phyloP scores from a whole-genome alignment of 192 early-diverging fungal genomes.

The Coemansia sp. region DNA sequence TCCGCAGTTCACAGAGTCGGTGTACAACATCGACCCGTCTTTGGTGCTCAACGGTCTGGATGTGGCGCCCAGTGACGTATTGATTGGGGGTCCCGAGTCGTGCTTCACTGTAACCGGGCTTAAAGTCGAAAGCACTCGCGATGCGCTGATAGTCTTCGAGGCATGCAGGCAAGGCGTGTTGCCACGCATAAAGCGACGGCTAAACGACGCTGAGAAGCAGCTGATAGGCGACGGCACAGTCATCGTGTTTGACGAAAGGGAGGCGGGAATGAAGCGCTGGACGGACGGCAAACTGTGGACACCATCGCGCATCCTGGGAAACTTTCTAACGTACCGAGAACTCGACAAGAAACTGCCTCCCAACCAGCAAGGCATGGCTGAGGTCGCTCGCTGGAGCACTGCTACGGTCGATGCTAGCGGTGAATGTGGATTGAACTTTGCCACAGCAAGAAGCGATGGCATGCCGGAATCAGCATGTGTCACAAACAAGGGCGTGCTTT shows the following conservation, averaged over 20 bases:
- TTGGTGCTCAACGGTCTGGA: conserved; percentile 14
- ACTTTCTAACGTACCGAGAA: conserved; percentile 83
- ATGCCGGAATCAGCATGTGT: background rate
- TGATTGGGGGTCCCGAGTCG: conserved; percentile 29
- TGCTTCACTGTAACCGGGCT: conserved; percentile 51
- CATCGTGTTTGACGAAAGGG: conserved; percentile 86
- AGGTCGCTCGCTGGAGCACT: conserved; percentile 16
- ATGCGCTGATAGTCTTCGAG: conserved; percentile 78
- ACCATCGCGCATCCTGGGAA: conserved; percentile 79
- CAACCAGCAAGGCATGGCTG: conserved; percentile 42
- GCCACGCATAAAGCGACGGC: conserved; percentile 68
- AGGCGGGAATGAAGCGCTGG: conserved; percentile 86
- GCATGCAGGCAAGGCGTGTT: conserved; percentile 71
- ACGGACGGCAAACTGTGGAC: conserved; percentile 84
- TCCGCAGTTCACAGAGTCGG: background rate
- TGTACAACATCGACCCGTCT: conserved; percentile 18
- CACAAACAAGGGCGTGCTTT: conserved; percentile 45
- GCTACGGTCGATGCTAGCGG: background rate
- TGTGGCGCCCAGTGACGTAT: conserved; percentile 30
- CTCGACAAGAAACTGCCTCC: conserved; percentile 60
- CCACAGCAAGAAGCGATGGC: too few species aligned
- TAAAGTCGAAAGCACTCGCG: conserved; percentile 57
- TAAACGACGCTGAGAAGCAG: conserved; percentile 73
- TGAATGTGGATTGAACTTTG: background rate
- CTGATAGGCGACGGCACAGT: conserved; percentile 74